phyloP scores from a whole-genome alignment of 768 basidiomycete genomes.

The Phanerodontia chrysosporium region DNA sequence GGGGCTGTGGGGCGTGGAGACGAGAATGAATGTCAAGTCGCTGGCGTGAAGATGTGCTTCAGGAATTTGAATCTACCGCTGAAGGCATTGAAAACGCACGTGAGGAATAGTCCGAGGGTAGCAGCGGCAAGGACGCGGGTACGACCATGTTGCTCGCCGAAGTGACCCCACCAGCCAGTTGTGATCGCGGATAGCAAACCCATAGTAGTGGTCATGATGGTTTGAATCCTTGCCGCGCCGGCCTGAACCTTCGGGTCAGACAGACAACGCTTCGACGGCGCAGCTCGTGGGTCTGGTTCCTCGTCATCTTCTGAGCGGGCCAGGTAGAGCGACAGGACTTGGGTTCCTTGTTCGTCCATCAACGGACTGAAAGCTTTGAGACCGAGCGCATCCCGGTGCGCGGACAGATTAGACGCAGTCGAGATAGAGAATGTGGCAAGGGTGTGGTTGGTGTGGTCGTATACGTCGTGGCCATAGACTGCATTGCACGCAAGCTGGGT shows the following conservation, averaged over 20 bases:
- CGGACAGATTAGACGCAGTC: background rate
- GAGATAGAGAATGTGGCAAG: background rate
- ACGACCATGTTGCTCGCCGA: conserved; percentile 73
- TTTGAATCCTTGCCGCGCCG: conserved; percentile 70
- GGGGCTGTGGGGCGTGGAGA: conserved; percentile 58
- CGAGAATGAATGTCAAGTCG: conserved; percentile 76
- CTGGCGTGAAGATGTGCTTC: conserved; percentile 34
- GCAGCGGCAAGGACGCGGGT: conserved; percentile 68
- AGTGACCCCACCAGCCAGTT: conserved; percentile 84
- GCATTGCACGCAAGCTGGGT: conserved; percentile 70
- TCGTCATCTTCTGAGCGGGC: conserved; percentile 22
- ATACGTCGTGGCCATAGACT: conserved; percentile 37
- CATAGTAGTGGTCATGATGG: conserved; percentile 72
- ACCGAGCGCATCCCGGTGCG: background rate
- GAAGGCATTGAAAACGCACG: conserved; percentile 46
- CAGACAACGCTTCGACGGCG: conserved; percentile 36
- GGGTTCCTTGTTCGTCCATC: conserved; percentile 8
- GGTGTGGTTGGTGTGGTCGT: conserved; percentile 31
- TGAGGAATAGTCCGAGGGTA: conserved; percentile 64
- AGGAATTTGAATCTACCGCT: background rate
- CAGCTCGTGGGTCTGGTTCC: conserved; percentile 35
- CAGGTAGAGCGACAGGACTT: conserved; percentile 12
- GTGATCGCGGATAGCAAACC: conserved; percentile 77
- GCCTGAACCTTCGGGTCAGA: conserved; percentile 58
- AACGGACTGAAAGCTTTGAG: conserved; percentile 11